Evolutionary conservation across 129 eudicot species (phyloP).

Genomic region (Centaurea solstitialis): DNA sequence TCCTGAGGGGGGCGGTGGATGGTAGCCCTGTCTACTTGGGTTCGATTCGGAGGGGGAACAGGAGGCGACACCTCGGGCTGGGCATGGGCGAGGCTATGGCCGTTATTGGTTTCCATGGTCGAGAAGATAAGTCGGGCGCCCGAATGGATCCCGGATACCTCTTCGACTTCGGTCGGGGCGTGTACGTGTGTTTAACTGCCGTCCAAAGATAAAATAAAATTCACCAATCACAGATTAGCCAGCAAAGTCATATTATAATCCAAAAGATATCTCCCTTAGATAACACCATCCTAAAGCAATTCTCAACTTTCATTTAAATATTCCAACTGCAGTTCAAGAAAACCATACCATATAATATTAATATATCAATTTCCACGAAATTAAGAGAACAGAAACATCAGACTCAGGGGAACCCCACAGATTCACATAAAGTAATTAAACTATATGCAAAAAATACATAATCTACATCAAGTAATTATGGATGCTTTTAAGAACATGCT

Average conservation of each 20-base stretch:
- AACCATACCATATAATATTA: not conserved
- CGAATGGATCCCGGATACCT: too few relatives aligned
- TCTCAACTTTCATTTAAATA: not conserved
- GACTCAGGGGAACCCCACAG: not conserved
- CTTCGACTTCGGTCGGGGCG: too few relatives aligned
- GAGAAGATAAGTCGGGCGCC: too few relatives aligned
- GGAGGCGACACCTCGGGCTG: too few relatives aligned
- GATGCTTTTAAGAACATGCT: not conserved
- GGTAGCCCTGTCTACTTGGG: too few relatives aligned
- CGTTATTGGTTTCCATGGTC: too few relatives aligned
- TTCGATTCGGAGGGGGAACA: too few relatives aligned
- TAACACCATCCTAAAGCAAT: constrained; percentile 22
- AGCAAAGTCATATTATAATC: not conserved
- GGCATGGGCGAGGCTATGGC: too few relatives aligned
- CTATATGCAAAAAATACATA: not conserved
- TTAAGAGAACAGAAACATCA: not conserved
- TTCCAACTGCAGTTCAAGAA: not conserved
- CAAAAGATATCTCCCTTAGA: constrained; percentile 2
- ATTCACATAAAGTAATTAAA: not conserved
- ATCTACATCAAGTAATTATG: not conserved
- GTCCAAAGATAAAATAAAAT: too few relatives aligned
- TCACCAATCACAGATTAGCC: not conserved
- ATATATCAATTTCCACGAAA: not conserved
- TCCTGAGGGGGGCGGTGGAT: too few relatives aligned
- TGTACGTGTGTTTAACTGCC: too few relatives aligned